These are phyloP conservation scores for Camellia sinensis DNA, from an alignment of 148 eudicot genomes.

Conservation along the genomic window DNA sequence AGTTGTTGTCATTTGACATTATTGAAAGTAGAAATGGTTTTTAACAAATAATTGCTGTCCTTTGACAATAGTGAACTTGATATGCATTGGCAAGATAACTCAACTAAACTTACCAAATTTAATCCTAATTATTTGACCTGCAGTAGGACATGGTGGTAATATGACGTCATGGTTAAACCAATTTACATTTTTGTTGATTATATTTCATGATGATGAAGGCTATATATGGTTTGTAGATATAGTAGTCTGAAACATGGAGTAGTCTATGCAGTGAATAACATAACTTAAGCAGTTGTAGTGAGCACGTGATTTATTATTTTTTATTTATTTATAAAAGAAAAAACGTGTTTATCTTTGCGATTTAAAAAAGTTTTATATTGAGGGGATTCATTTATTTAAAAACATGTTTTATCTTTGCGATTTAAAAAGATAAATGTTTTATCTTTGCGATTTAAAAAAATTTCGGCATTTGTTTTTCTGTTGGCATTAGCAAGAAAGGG, in stretches of 20 bases:
- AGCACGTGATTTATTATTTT: background rate
- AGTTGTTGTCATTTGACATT: background rate
- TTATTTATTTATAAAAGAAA: no score
- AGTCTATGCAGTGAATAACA: background rate
- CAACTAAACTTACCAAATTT: background rate
- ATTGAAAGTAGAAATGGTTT: background rate
- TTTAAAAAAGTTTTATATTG: background rate
- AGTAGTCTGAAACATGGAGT: background rate
- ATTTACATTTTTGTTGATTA: background rate
- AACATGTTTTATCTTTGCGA: no score
- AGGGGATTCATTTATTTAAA: background rate
- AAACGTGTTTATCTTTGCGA: background rate
- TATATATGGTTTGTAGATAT: background rate
- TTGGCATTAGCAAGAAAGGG: no score
- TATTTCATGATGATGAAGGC: background rate
- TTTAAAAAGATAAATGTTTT: no score
- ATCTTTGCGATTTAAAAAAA: no score
- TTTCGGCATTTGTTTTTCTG: no score
- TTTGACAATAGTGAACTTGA: no score
- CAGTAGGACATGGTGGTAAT: background rate
- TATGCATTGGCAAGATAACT: background rate
- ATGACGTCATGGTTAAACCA: background rate
- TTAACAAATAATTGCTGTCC: no score
- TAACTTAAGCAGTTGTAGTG: background rate
- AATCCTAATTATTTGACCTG: background rate